Conservation (phyloP, 352 stramenopile species). For the Sclerospora graminicola region DNA sequence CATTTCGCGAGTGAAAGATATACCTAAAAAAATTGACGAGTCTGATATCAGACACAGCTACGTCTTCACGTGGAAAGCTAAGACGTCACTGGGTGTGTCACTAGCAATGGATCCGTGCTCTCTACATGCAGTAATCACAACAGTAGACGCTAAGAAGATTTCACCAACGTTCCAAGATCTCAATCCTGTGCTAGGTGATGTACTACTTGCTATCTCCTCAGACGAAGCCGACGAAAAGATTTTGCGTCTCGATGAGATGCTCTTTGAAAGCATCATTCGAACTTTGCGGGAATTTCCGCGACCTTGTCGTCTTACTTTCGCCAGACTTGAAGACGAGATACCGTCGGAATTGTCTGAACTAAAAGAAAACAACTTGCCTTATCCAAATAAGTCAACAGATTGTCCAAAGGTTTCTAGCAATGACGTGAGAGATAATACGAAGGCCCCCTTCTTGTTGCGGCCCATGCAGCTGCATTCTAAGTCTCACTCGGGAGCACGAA, state of each 20-base stretch:
- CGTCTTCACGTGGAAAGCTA: slow-evolving; percentile 41
- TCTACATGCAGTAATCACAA: slow-evolving; percentile 57
- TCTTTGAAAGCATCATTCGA: slow-evolving; percentile 60
- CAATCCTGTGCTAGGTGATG: slow-evolving; percentile 46
- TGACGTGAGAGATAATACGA: no score
- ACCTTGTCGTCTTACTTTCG: slow-evolving; percentile 54
- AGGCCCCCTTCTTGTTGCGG: no score
- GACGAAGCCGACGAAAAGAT: slow-evolving; percentile 12
- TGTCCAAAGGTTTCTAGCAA: no score
- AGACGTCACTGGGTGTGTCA: slow-evolving; percentile 51
- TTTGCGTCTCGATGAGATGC: slow-evolving; percentile 40
- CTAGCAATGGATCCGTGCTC: slow-evolving; percentile 71
- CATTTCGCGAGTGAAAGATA: slow-evolving; percentile 38
- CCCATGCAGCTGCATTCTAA: no score
- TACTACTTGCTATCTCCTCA: slow-evolving; percentile 43
- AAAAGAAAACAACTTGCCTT: no score
- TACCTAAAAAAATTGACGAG: slow-evolving; percentile 24
- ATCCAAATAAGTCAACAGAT: no score
- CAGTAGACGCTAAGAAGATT: slow-evolving; percentile 49
- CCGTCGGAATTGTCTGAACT: no score
- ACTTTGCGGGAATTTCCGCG: slow-evolving; percentile 38
- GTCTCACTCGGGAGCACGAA: no score
- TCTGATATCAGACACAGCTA: slow-evolving; percentile 34
- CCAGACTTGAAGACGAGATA: no score
- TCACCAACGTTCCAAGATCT: slow-evolving; percentile 39